phyloP scores from a whole-genome alignment of 495 filamentous ascomycete species.

The Hapsidospora chrysogenum region DNA sequence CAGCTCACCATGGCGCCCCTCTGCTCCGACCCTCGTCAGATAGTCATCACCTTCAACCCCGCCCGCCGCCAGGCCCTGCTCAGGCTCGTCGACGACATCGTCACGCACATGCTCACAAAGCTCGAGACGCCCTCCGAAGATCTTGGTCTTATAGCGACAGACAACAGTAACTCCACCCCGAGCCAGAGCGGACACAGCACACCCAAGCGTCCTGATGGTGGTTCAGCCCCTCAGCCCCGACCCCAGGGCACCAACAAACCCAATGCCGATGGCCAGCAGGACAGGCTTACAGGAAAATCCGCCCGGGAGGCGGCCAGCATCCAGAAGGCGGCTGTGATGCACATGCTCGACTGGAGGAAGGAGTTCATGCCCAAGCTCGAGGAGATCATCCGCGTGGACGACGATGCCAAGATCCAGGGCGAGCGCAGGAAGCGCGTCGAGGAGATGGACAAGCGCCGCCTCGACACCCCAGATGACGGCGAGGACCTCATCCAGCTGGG shows the following conservation, averaged over 20 bases:
- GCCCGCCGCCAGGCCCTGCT: slow-evolving; percentile 23
- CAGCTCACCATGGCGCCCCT: slow-evolving; percentile 26
- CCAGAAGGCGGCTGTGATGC: slow-evolving; percentile 15
- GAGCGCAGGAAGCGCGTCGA: slow-evolving; percentile 17
- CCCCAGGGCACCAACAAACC: no score
- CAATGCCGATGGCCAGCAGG: no score
- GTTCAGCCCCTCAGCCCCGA: slow-evolving; percentile 1
- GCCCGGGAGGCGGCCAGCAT: slow-evolving; percentile 15
- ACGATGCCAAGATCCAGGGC: slow-evolving; percentile 18
- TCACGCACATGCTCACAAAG: slow-evolving; percentile 22
- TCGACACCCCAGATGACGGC: slow-evolving; percentile 5
- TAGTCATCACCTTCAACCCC: slow-evolving; percentile 25
- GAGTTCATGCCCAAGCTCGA: slow-evolving; percentile 18
- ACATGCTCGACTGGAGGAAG: slow-evolving; percentile 24
- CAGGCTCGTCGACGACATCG: slow-evolving; percentile 19
- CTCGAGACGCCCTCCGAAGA: slow-evolving; percentile 11
- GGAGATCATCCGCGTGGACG: slow-evolving; percentile 16
- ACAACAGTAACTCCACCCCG: background rate
- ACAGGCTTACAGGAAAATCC: no score
- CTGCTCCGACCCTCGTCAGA: slow-evolving; percentile 23
- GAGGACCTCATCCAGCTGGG: slow-evolving; percentile 5
- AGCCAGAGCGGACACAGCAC: background rate
- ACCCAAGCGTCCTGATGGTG: background rate
- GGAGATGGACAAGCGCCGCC: slow-evolving; percentile 8
- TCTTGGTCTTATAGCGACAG: background rate